Evolutionary conservation across 73 alveolate genomes (phyloP).

Genomic region (Tetrahymena malaccensis): DNA sequence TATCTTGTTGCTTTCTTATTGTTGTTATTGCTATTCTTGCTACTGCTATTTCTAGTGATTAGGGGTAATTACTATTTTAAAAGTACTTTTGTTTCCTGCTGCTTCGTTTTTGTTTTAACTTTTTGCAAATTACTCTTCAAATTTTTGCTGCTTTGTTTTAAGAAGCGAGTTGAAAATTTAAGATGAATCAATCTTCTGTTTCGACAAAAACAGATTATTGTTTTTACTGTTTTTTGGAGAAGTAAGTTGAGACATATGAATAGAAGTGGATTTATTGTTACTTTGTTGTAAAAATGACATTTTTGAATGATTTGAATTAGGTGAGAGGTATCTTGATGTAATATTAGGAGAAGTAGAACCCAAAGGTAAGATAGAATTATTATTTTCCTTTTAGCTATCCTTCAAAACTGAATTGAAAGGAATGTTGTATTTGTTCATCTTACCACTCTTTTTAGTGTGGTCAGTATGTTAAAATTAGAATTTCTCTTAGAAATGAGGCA

Average conservation of each 20-base stretch:
- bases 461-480: neutral
- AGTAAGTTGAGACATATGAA: neutral
- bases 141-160: neutral
- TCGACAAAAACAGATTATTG: neutral
- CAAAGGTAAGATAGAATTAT: neutral
- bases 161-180: neutral
- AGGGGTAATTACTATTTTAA: neutral
- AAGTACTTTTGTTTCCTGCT: neutral
- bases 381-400: neutral
- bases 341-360: neutral
- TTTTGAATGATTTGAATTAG: neutral
- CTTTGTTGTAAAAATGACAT: neutral
- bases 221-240: neutral
- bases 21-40: neutral
- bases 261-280: neutral
- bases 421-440: neutral
- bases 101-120: neutral
- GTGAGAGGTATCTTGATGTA: neutral
- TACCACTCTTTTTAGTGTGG: neutral
- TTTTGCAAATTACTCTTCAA: neutral
- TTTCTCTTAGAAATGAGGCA: neutral
- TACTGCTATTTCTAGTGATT: neutral
- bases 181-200: neutral
- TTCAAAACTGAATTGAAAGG: neutral
- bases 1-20: neutral